Percentiles rank a stretch among this genome's conserved stretches.
phyloP scores from a whole-genome alignment of 2,329 filamentous ascomycete species.

The Teratosphaeria zuluensis region DNA sequence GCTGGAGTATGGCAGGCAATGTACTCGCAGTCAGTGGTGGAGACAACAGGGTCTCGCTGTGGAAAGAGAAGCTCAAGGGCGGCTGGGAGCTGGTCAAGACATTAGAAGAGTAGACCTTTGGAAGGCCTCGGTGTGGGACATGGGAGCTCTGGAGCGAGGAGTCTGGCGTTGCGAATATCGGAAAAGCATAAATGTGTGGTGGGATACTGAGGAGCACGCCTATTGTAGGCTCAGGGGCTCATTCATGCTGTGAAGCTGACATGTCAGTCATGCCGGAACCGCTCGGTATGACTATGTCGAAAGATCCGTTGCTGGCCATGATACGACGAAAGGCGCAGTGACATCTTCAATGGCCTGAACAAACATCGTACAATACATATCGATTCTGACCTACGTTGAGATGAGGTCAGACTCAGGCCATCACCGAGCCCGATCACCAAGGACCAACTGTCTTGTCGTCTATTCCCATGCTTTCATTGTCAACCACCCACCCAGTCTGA shows the following conservation, averaged over 20 bases:
- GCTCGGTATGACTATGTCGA: too few species aligned
- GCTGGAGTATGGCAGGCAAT: conserved; percentile 95
- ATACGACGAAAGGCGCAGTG: too few species aligned
- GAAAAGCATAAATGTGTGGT: not conserved
- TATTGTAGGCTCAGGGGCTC: too few species aligned
- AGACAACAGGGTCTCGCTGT: conserved; percentile 93
- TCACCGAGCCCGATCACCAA: not conserved
- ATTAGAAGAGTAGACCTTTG: conserved; percentile 53
- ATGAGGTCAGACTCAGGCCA: not conserved
- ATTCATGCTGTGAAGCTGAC: too few species aligned
- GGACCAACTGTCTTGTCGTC: not conserved
- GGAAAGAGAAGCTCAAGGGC: conserved; percentile 90
- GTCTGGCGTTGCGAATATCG: not conserved
- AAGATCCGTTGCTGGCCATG: too few species aligned
- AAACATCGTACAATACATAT: not conserved
- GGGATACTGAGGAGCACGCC: too few species aligned
- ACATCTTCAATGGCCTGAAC: not conserved
- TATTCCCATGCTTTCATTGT: not conserved
- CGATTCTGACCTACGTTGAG: conserved; percentile 5
- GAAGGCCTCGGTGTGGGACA: not conserved
- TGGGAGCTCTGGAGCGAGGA: not conserved
- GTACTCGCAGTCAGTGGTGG: conserved; percentile 86
- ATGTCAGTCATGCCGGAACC: too few species aligned
- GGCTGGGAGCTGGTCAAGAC: conserved; percentile 97
- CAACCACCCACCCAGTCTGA: not conserved